A percentile compares a stretch with the other conserved stretches of the same genome.
phyloP scores from a whole-genome alignment of 495 filamentous ascomycete species.

The Xylaria castorea region DNA sequence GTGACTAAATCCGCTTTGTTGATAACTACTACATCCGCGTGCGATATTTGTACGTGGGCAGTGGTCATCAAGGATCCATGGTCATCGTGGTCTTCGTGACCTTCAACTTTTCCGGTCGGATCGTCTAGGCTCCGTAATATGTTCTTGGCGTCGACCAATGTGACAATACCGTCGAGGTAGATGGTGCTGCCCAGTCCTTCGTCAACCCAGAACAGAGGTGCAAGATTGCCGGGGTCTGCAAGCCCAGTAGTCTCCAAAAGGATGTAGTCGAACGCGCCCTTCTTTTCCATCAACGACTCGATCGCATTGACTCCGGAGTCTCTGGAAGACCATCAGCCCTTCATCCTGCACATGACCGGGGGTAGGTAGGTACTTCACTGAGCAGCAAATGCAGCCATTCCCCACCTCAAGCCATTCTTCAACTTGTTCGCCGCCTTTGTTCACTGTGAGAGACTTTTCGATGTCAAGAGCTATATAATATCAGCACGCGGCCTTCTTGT shows the following conservation, averaged over 20 bases:
- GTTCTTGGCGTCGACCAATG: constrained; percentile 94
- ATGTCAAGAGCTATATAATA: constrained; percentile 77
- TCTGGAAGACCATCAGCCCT: constrained; percentile 50
- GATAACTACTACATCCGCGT: constrained; percentile 93
- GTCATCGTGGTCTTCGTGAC: constrained; percentile 58
- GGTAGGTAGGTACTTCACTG: constrained; percentile 74
- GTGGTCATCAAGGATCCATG: constrained; percentile 76
- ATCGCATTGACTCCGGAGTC: constrained; percentile 92
- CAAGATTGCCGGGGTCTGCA: constrained; percentile 94
- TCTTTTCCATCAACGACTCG: constrained; percentile 93
- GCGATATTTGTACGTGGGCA: constrained; percentile 94
- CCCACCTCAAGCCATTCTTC: constrained; percentile 95
- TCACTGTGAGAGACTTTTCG: constrained; percentile 90
- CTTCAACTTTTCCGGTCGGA: constrained; percentile 64
- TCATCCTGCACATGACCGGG: background rate
- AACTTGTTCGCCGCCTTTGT: constrained; percentile 81
- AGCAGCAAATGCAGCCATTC: constrained; percentile 98
- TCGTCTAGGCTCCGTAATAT: constrained; percentile 82
- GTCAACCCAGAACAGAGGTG: constrained; percentile 96
- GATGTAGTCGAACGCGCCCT: constrained; percentile 96
- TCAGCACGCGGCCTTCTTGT: constrained; percentile 33
- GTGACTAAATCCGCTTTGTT: constrained; percentile 95
- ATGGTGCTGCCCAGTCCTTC: constrained; percentile 92
- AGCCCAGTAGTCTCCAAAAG: constrained; percentile 95
- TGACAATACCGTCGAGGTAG: constrained; percentile 96